Conservation (phyloP, 345 rosid genomes). For the Rhizophora apiculata region DNA sequence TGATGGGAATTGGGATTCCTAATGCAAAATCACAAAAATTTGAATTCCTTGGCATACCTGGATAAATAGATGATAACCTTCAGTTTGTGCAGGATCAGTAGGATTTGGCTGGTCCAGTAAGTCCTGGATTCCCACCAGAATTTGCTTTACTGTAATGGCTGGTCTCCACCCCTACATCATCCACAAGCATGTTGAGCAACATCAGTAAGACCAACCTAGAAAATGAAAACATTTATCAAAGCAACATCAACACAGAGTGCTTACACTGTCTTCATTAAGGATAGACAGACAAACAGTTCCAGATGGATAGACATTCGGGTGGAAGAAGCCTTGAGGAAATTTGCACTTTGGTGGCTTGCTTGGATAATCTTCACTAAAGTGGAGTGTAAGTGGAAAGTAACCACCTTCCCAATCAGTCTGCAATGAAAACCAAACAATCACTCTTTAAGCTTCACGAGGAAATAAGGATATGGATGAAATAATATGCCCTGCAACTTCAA, state of each 20-base stretch:
- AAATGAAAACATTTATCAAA: neutral
- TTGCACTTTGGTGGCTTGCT: conserved; percentile 32
- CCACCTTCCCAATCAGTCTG: conserved; percentile 37
- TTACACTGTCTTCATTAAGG: conserved; percentile 32
- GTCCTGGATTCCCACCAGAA: conserved; percentile 33
- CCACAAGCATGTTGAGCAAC: neutral
- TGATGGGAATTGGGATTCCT: neutral
- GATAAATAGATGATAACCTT: conserved; percentile 31
- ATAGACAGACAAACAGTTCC: conserved; percentile 32
- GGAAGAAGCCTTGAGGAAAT: conserved; percentile 33
- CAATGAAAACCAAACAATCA: neutral
- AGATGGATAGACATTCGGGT: conserved; percentile 31
- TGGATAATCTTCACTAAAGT: conserved; percentile 32
- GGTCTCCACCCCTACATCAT: conserved; percentile 30
- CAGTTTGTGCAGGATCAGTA: conserved; percentile 34
- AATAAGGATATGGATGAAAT: neutral
- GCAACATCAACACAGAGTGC: neutral
- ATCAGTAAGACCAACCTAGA: neutral
- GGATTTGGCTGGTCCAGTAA: conserved; percentile 31
- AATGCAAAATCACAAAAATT: neutral
- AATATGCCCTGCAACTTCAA: neutral
- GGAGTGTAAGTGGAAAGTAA: conserved; percentile 25
- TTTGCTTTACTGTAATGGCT: conserved; percentile 32
- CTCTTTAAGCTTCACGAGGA: neutral
- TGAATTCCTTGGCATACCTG: conserved; percentile 16